Evolutionary conservation across 306 rosid genomes (phyloP).

Genomic region (Nissolia schottii): DNA sequence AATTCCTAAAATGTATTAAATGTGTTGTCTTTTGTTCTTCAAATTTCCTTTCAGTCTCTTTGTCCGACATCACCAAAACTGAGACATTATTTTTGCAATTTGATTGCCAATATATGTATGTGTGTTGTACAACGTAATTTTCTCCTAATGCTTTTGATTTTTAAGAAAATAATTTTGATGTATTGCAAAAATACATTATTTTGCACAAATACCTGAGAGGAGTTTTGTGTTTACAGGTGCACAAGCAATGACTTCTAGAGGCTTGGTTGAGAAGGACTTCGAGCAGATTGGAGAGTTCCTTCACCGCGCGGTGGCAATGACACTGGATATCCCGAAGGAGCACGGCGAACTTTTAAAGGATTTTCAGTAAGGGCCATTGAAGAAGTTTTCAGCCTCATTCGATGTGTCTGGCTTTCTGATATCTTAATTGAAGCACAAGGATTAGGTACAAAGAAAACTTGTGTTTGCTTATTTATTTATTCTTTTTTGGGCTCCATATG

Average conservation of each 20-base stretch:
- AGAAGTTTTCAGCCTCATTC: slow-evolving; percentile 65
- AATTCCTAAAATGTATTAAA: no score
- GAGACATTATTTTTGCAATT: no score
- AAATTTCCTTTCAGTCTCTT: no score
- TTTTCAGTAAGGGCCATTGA: slow-evolving; percentile 95
- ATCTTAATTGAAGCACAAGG: slow-evolving; percentile 87
- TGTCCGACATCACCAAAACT: no score
- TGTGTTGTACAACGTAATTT: not conserved
- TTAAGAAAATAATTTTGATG: no score
- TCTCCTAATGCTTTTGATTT: no score
- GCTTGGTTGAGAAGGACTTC: slow-evolving; percentile 87
- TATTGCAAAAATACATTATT: not conserved
- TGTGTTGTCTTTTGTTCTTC: no score
- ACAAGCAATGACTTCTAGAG: slow-evolving; percentile 97
- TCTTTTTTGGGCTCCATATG: not conserved
- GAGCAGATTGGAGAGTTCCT: slow-evolving; percentile 93
- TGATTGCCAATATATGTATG: not conserved
- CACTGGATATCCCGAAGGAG: slow-evolving; percentile 73
- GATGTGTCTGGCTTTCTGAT: slow-evolving; percentile 85
- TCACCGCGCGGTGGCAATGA: slow-evolving; percentile 75
- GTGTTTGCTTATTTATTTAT: no score
- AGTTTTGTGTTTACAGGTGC: slow-evolving; percentile 51
- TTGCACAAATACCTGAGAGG: slow-evolving; percentile 13
- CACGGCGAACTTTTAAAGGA: slow-evolving; percentile 86
- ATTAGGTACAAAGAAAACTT: slow-evolving; percentile 37